These are phyloP conservation scores for Erodium chrysanthum DNA, from an alignment of 441 rosid species.

Conservation along the genomic window DNA sequence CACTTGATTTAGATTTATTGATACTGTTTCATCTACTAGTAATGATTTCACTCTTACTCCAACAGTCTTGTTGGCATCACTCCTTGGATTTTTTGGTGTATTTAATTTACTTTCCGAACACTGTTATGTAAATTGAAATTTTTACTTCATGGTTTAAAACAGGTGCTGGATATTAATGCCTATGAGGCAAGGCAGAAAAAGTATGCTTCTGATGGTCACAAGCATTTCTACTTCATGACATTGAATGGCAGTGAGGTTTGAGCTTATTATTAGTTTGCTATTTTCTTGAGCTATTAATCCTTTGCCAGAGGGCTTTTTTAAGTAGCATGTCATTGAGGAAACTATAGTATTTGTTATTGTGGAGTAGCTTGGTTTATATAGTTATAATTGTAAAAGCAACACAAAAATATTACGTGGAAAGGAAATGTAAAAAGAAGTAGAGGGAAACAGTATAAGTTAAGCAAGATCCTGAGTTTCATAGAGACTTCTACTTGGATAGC, in stretches of 20 bases:
- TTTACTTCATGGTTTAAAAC: slow-evolving; percentile 22
- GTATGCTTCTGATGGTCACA: slow-evolving; percentile 84
- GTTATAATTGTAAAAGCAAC: not conserved
- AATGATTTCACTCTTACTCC: too few relatives aligned
- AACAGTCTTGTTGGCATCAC: too few relatives aligned
- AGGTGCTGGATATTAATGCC: slow-evolving; percentile 92
- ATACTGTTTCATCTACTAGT: too few relatives aligned
- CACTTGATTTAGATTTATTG: too few relatives aligned
- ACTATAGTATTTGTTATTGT: not conserved
- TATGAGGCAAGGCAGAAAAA: slow-evolving; percentile 76
- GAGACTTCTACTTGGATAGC: not conserved
- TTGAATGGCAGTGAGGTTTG: slow-evolving; percentile 92
- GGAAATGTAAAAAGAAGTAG: not conserved
- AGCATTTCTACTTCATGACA: slow-evolving; percentile 99
- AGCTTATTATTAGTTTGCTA: slow-evolving; percentile 6
- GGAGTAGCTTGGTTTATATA: not conserved
- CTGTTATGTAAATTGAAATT: not conserved
- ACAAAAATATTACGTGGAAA: not conserved
- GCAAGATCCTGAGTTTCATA: not conserved
- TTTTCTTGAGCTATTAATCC: not conserved
- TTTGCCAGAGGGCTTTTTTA: too few relatives aligned
- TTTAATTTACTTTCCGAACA: too few relatives aligned
- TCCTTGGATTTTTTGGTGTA: too few relatives aligned
- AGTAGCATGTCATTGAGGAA: not conserved
- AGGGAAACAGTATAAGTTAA: not conserved